Evolutionary conservation across 2,329 filamentous ascomycete species (phyloP).

Genomic region (Aspergillus sp.): DNA sequence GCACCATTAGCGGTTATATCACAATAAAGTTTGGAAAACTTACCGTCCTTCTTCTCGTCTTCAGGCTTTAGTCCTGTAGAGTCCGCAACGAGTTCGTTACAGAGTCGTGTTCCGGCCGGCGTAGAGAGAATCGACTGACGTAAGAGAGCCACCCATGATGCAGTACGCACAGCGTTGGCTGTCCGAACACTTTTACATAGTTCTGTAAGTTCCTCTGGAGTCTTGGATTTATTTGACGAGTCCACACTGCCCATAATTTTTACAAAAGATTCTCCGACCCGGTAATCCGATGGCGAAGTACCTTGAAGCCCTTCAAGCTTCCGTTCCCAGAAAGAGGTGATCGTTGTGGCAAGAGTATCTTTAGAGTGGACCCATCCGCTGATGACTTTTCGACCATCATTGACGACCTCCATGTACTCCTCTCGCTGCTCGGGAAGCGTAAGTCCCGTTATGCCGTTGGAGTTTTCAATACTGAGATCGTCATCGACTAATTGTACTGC

Average conservation of each 20-base stretch:
- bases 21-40: constrained; percentile 10
- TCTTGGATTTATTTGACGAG: constrained; percentile 24
- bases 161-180: constrained; percentile 47
- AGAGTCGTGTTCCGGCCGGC: constrained; percentile 51
- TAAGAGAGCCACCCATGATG: constrained; percentile 50
- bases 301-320: constrained; percentile 32
- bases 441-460: constrained; percentile 54
- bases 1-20: constrained; percentile 16
- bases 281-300: constrained; percentile 36
- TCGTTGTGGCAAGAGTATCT: constrained; percentile 17
- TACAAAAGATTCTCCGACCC: constrained; percentile 41
- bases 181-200: constrained; percentile 37
- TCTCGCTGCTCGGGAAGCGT: constrained; percentile 50
- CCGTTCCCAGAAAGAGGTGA: constrained; percentile 34
- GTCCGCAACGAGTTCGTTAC: constrained; percentile 61
- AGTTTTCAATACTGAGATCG: constrained; percentile 56
- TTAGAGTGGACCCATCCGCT: constrained; percentile 40
- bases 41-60: constrained; percentile 45
- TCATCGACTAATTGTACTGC: constrained; percentile 59
- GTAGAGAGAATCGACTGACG: constrained; percentile 50
- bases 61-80: constrained; percentile 54
- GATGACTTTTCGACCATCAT: constrained; percentile 51
- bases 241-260: constrained; percentile 38
- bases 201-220: constrained; percentile 32
- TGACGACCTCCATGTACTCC: constrained; percentile 54